Percentiles rank a stretch among this genome's conserved stretches.
Conservation (phyloP, 495 filamentous ascomycete genomes). For the Entonaema liquescens region DNA sequence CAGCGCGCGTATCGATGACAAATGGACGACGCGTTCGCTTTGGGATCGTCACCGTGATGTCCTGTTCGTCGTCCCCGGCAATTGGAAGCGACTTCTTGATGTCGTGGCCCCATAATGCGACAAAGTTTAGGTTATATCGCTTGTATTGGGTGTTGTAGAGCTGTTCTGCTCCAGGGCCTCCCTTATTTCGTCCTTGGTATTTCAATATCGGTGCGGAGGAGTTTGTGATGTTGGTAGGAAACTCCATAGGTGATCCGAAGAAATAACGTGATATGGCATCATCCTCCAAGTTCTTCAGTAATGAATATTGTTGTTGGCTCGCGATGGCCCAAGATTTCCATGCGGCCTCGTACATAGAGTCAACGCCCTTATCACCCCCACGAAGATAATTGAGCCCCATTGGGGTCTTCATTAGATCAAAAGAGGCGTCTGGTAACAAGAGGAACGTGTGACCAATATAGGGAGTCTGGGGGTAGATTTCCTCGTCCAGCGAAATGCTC, state of each 20-base stretch:
- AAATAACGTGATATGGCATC: slow-evolving; percentile 58
- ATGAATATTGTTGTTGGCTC: slow-evolving; percentile 65
- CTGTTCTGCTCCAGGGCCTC: slow-evolving; percentile 45
- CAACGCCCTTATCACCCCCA: slow-evolving; percentile 8
- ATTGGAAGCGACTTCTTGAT: slow-evolving; percentile 41
- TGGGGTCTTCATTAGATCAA: slow-evolving; percentile 51
- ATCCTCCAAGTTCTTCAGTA: slow-evolving; percentile 61
- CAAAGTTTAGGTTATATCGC: slow-evolving; percentile 57
- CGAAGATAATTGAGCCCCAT: slow-evolving; percentile 45
- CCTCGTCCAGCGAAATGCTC: slow-evolving; percentile 36
- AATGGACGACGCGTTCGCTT: slow-evolving; percentile 43
- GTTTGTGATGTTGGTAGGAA: slow-evolving; percentile 25
- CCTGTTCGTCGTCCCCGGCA: slow-evolving; percentile 46
- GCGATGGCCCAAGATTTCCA: slow-evolving; percentile 59
- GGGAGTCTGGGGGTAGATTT: slow-evolving; percentile 39
- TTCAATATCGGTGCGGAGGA: slow-evolving; percentile 22
- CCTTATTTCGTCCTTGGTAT: slow-evolving; percentile 16
- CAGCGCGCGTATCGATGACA: slow-evolving; percentile 61
- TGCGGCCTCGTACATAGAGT: slow-evolving; percentile 36
- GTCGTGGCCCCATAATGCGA: slow-evolving; percentile 59
- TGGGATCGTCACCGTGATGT: slow-evolving; percentile 44
- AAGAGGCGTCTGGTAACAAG: slow-evolving; percentile 44
- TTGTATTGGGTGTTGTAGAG: slow-evolving; percentile 57
- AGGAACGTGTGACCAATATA: slow-evolving; percentile 58
- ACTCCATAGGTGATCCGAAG: slow-evolving; percentile 49